phyloP scores from a whole-genome alignment of 2,329 filamentous ascomycete species.

The Dactylellina leptospora region DNA sequence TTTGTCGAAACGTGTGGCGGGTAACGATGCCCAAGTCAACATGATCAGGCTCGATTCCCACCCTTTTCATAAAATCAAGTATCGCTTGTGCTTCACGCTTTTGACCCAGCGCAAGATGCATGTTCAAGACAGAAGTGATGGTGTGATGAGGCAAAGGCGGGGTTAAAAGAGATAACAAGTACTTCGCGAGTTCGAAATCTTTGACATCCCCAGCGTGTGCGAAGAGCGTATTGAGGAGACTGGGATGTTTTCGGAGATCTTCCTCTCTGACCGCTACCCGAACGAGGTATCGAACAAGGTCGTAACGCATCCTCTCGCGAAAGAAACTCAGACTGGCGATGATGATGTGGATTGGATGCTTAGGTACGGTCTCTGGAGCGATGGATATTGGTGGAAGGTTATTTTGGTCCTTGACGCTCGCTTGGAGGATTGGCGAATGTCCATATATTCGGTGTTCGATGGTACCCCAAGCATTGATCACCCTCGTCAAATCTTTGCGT shows the following conservation, averaged over 20 bases:
- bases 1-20: slow-evolving; percentile 32
- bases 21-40: slow-evolving; percentile 40
- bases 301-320: slow-evolving; percentile 16
- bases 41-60: slow-evolving; percentile 35
- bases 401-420: background rate
- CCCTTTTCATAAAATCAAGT: slow-evolving; percentile 51
- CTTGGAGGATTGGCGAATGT: slow-evolving; percentile 10
- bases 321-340: slow-evolving; percentile 27
- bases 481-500: slow-evolving; percentile 27
- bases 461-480: slow-evolving; percentile 28
- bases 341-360: slow-evolving; percentile 23
- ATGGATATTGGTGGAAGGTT: slow-evolving; percentile 21
- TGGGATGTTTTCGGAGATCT: slow-evolving; percentile 10
- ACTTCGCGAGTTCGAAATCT: slow-evolving; percentile 33
- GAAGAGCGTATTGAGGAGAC: slow-evolving; percentile 34
- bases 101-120: slow-evolving; percentile 38
- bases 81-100: slow-evolving; percentile 40
- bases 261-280: slow-evolving; percentile 20
- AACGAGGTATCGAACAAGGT: slow-evolving; percentile 29
- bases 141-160: slow-evolving; percentile 29
- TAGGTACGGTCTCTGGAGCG: slow-evolving; percentile 8
- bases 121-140: slow-evolving; percentile 37
- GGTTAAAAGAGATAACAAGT: slow-evolving; percentile 13
- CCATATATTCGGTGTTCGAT: slow-evolving; percentile 12
- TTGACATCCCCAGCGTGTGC: slow-evolving; percentile 35